A percentile compares a stretch with the other conserved stretches of the same genome.
These are phyloP conservation scores for Diplodia sapinea DNA, from an alignment of 2,329 filamentous ascomycete species.

Conservation along the genomic window DNA sequence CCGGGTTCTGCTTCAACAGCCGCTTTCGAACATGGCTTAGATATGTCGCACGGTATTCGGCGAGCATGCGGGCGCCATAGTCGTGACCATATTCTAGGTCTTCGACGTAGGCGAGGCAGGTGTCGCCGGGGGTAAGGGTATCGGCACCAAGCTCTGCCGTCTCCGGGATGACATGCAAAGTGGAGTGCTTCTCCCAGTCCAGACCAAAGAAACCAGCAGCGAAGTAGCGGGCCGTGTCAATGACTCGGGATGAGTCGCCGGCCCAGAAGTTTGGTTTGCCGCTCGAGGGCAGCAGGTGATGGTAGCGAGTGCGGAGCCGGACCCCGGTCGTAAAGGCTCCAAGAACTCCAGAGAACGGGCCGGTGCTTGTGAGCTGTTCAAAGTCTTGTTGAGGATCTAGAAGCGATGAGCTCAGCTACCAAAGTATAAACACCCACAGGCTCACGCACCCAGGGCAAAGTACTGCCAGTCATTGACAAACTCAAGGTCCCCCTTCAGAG, in stretches of 20 bases:
- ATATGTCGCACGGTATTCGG: conserved; percentile 56
- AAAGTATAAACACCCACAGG: background rate
- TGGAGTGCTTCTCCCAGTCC: conserved; percentile 51
- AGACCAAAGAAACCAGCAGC: conserved; percentile 61
- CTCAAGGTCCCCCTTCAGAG: conserved; percentile 56
- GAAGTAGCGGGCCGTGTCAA: conserved; percentile 63
- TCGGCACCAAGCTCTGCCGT: conserved; percentile 56
- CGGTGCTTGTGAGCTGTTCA: conserved; percentile 61
- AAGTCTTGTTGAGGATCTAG: conserved; percentile 51
- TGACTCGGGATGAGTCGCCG: conserved; percentile 59
- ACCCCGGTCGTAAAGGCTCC: conserved; percentile 61
- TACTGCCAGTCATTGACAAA: conserved; percentile 63
- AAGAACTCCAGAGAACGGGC: conserved; percentile 62
- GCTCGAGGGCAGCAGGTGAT: conserved; percentile 49
- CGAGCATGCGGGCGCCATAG: conserved; percentile 57
- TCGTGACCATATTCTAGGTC: conserved; percentile 54
- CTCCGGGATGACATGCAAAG: conserved; percentile 61
- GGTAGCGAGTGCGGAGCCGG: conserved; percentile 60
- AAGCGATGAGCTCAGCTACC: background rate
- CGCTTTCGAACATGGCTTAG: conserved; percentile 54
- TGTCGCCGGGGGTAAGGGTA: conserved; percentile 62
- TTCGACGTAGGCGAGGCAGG: conserved; percentile 49
- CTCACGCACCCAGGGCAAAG: conserved; percentile 52
- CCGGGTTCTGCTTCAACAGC: conserved; percentile 51
- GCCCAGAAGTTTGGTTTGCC: conserved; percentile 58